phyloP scores from a whole-genome alignment of 2,329 filamentous ascomycete species.

The Calonectria fujianensis region DNA sequence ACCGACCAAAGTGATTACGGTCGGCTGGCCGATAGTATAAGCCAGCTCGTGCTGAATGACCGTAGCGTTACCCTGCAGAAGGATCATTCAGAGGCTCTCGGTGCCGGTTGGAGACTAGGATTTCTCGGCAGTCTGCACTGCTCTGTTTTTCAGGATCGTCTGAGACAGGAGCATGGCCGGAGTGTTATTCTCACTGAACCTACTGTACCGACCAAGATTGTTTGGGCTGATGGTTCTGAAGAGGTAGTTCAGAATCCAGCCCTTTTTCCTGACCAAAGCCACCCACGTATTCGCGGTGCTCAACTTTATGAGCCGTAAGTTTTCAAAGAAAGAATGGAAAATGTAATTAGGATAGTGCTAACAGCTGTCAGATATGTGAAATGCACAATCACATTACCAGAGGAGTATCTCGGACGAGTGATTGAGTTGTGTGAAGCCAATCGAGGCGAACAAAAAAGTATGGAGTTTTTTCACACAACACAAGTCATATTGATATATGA shows the following conservation, averaged over 20 bases:
- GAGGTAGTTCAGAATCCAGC: conserved; percentile 89
- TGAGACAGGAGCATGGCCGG: conserved; percentile 94
- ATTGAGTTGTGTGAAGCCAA: conserved; percentile 96
- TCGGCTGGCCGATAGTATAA: conserved; percentile 94
- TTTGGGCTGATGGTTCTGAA: conserved; percentile 86
- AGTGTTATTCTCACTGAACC: conserved; percentile 98
- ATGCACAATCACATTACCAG: conserved; percentile 91
- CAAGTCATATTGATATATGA: conserved; percentile 98
- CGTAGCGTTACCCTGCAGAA: conserved; percentile 95
- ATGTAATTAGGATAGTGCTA: background rate
- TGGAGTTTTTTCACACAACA: conserved; percentile 92
- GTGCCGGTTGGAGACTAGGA: conserved; percentile 93
- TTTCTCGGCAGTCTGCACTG: conserved; percentile 98
- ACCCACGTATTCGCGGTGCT: conserved; percentile 66
- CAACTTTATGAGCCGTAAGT: conserved; percentile 72
- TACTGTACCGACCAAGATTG: conserved; percentile 91
- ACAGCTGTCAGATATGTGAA: conserved; percentile 75
- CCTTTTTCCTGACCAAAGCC: conserved; percentile 84
- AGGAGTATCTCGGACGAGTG: conserved; percentile 94
- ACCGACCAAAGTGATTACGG: conserved; percentile 92
- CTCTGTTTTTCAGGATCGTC: conserved; percentile 97
- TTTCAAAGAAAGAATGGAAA: background rate
- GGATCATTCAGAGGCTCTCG: conserved; percentile 94
- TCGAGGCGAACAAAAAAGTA: conserved; percentile 88
- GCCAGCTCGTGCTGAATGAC: conserved; percentile 94